These are phyloP conservation scores for Ogataea henricii DNA, from an alignment of 805 yeast genomes.

Conservation along the genomic window DNA sequence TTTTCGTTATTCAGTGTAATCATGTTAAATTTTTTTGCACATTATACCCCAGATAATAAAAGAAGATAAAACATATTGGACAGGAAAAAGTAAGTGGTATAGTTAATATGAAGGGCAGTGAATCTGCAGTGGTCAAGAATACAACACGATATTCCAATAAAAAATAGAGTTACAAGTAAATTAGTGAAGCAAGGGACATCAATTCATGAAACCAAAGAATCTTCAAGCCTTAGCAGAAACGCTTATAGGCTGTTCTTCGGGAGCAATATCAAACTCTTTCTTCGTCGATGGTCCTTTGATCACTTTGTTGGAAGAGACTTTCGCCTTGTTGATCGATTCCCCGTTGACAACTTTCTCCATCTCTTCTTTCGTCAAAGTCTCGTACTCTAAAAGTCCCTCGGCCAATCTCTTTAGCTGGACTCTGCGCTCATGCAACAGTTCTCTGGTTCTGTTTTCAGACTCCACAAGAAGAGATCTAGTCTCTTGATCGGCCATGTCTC, in stretches of 20 bases:
- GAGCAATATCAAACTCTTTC: slow-evolving; percentile 37
- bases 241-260: slow-evolving; percentile 33
- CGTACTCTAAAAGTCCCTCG: slow-evolving; percentile 91
- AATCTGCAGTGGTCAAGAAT: no score
- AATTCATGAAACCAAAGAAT: not conserved
- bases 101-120: not conserved
- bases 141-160: no score
- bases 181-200: not conserved
- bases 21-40: slow-evolving; percentile 19
- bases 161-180: slow-evolving; percentile 1
- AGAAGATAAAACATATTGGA: slow-evolving; percentile 8
- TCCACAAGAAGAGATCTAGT: slow-evolving; percentile 72
- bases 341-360: slow-evolving; percentile 86
- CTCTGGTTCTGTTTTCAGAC: slow-evolving; percentile 80
- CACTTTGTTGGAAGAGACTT: slow-evolving; percentile 73
- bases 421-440: slow-evolving; percentile 58
- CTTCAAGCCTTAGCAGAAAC: slow-evolving; percentile 29
- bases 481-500: slow-evolving; percentile 92
- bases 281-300: slow-evolving; percentile 46
- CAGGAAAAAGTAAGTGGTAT: slow-evolving; percentile 8
- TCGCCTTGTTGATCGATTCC: slow-evolving; percentile 67
- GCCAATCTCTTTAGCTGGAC: slow-evolving; percentile 85
- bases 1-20: not conserved
- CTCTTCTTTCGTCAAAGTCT: slow-evolving; percentile 88
- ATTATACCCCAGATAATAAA: slow-evolving; percentile 12